Evolutionary conservation across 2,329 filamentous ascomycete genomes (phyloP).

Genomic region (Dryadomyces quercivorus): DNA sequence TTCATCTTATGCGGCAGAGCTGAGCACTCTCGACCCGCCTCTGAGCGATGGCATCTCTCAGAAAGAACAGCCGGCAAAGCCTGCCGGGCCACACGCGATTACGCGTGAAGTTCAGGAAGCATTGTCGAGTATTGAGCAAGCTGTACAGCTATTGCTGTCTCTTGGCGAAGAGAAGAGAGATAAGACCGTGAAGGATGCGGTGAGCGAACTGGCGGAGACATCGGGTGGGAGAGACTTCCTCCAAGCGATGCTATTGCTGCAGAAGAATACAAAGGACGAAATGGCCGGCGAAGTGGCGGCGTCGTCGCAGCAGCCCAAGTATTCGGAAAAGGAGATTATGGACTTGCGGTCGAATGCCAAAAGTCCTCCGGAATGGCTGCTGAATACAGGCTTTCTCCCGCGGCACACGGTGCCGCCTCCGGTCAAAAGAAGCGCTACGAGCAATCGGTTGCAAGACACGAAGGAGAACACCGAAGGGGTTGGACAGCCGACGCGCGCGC

Average conservation of each 20-base stretch:
- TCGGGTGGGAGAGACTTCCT: neutral
- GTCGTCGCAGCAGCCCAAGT: neutral
- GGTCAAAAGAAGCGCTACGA: neutral
- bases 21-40: slow-evolving; percentile 4
- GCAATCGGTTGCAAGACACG: neutral
- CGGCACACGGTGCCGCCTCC: neutral
- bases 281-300: too few relatives aligned
- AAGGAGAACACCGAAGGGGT: neutral
- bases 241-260: neutral
- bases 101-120: neutral
- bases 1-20: slow-evolving; percentile 9
- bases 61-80: neutral
- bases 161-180: slow-evolving; percentile 1
- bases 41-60: too few relatives aligned
- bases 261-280: neutral
- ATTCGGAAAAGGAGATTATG: neutral
- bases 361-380: neutral
- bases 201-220: neutral
- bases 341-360: neutral
- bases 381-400: neutral
- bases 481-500: neutral
- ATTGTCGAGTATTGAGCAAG: slow-evolving; percentile 2
- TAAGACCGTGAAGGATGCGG: neutral
- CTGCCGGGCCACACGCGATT: neutral
- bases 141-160: neutral